phyloP scores from a whole-genome alignment of 345 rosid genomes.

The Citrus reticulata region DNA sequence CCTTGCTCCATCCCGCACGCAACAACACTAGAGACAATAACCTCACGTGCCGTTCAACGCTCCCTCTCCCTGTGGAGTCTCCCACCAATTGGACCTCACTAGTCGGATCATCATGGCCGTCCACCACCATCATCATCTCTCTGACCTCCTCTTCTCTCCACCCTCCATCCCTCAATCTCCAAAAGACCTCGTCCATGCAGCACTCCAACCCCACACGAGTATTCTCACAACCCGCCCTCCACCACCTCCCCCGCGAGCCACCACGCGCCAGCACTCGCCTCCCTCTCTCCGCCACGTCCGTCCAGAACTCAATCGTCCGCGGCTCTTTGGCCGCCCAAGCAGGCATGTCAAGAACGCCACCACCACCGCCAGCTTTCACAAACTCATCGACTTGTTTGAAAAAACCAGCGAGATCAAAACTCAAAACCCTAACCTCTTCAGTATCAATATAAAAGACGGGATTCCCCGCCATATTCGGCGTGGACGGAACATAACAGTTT shows the following conservation, averaged over 20 bases:
- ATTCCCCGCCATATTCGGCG: conserved; percentile 54
- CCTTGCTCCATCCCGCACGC: conserved; percentile 59
- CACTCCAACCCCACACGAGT: conserved; percentile 18
- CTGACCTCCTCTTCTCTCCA: conserved; percentile 81
- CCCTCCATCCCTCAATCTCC: conserved; percentile 75
- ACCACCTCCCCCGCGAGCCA: conserved; percentile 38
- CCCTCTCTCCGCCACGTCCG: conserved; percentile 70
- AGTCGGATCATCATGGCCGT: conserved; percentile 25
- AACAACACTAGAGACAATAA: conserved; percentile 26
- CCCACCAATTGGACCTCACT: background rate
- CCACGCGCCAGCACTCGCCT: conserved; percentile 30
- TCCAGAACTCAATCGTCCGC: conserved; percentile 64
- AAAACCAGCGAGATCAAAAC: conserved; percentile 61
- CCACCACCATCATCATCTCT: conserved; percentile 69
- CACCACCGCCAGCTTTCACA: conserved; percentile 11
- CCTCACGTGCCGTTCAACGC: conserved; percentile 24
- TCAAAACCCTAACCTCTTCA: conserved; percentile 42
- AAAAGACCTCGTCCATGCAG: conserved; percentile 61
- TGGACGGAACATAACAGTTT: conserved; percentile 60
- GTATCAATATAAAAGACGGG: conserved; percentile 67
- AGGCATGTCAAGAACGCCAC: conserved; percentile 24
- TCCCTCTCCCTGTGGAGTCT: background rate
- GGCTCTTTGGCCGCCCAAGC: conserved; percentile 55
- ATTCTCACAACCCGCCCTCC: conserved; percentile 26
- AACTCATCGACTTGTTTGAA: conserved; percentile 39